Evolutionary conservation across 805 yeast species (phyloP).

Genomic region (Yamadazyma philogaea): DNA sequence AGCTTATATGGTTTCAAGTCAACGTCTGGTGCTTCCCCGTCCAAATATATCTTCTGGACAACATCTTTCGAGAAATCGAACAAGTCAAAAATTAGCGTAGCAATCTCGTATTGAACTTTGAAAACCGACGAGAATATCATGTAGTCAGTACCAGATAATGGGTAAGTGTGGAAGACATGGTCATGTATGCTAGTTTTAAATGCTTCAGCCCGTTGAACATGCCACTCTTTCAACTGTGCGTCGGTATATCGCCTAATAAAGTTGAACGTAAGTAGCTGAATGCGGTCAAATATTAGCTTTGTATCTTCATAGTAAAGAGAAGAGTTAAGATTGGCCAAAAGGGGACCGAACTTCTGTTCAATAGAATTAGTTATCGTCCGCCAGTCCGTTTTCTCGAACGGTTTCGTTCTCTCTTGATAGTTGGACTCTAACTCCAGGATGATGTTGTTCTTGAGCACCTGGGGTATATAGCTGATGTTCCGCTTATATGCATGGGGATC

Average conservation of each 20-base stretch:
- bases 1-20: conserved; percentile 6
- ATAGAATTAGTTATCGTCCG: conserved; percentile 47
- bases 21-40: not conserved
- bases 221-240: conserved; percentile 13
- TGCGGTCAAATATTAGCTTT: conserved; percentile 26
- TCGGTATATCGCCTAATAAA: conserved; percentile 45
- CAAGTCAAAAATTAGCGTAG: conserved; percentile 33
- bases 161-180: conserved; percentile 43
- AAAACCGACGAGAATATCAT: conserved; percentile 50
- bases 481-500: conserved; percentile 47
- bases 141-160: conserved; percentile 37
- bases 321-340: conserved; percentile 39
- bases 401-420: conserved; percentile 31
- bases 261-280: conserved; percentile 42
- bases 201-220: conserved; percentile 19
- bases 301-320: conserved; percentile 21
- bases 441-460: conserved; percentile 27
- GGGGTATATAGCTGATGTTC: conserved; percentile 27
- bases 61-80: conserved; percentile 29
- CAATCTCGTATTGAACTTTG: conserved; percentile 37
- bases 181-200: conserved; percentile 41
- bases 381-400: conserved; percentile 45
- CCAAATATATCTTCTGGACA: conserved; percentile 18
- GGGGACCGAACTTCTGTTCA: conserved; percentile 53
- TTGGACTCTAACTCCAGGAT: conserved; percentile 30